Evolutionary conservation across 371 early-diverging fungal species (phyloP), one percentile per base, ranked within the genome.

Genomic region (Aphelidium insulamus): DNA sequence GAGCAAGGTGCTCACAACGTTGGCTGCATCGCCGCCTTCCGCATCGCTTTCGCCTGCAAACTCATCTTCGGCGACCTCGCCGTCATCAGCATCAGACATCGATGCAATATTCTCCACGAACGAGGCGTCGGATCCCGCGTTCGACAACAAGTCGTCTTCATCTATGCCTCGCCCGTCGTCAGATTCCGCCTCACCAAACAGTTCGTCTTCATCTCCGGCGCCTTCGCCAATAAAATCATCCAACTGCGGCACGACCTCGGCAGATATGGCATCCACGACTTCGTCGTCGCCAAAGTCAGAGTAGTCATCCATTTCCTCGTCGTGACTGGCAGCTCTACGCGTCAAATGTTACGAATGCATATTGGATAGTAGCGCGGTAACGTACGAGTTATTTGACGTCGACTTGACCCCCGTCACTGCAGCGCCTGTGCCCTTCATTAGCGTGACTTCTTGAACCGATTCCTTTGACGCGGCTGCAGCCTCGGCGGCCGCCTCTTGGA

Each of bases 121-220:
- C 2, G 50, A 49, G 11, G 46, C 40, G 5, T 40, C 40, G 0
- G 25, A 32, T 19, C 30, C 40, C 6, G 40, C 50, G 8, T 56
- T 15, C 39, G n/a, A 28, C 26, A 21, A 30, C 42, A 21, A n/a
- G n/a, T 21, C 24, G 9, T 37, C 37, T 15, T 36, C 38, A 10
- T 45, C 48, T 3, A 50, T 49, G 6, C 49, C 49, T 7, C 39
- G 48, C 21, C 57, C 62, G 16, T 44, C 48, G 37, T 59, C 54
- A 17, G 54, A 52, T 31, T 69, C 67, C 19, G 53, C 57, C 24
- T 59, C 69, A 35, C 57, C 53, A 36, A 61, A 57, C 26, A 53
- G 29, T 26, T 56, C 45, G 43, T 44, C 45, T 22, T 37, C 37
- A 21, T 50, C 44, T 38, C 21, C 38, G 7, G 23, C 28, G 60